Evolutionary conservation across 768 basidiomycete genomes (phyloP).

Genomic region (Solioccasus polychromus): DNA sequence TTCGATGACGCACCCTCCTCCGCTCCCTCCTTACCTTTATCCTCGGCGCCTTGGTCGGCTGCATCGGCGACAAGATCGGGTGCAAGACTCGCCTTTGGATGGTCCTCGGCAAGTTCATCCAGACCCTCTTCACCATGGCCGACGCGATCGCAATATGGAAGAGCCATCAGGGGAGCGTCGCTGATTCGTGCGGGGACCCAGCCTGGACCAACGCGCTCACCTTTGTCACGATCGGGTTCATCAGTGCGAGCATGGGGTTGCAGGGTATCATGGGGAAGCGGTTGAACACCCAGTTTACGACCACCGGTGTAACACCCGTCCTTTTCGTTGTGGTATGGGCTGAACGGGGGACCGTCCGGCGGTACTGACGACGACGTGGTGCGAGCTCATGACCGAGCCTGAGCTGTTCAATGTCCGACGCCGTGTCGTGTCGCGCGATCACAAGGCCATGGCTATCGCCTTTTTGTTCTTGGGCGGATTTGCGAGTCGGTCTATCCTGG

Average conservation of each 20-base stretch:
- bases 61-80: slow-evolving; percentile 82
- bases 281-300: slow-evolving; percentile 75
- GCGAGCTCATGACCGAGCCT: slow-evolving; percentile 83
- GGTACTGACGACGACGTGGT: slow-evolving; percentile 86
- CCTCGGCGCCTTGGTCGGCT: slow-evolving; percentile 71
- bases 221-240: slow-evolving; percentile 72
- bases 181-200: slow-evolving; percentile 53
- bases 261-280: slow-evolving; percentile 87
- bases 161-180: slow-evolving; percentile 54
- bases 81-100: slow-evolving; percentile 74
- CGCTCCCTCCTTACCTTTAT: slow-evolving; percentile 78
- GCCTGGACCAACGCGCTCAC: slow-evolving; percentile 68
- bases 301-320: slow-evolving; percentile 53
- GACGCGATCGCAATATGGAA: slow-evolving; percentile 72
- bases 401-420: slow-evolving; percentile 58
- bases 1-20: no score
- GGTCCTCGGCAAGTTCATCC: slow-evolving; percentile 64
- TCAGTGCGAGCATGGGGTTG: slow-evolving; percentile 73
- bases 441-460: slow-evolving; percentile 62
- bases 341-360: slow-evolving; percentile 39
- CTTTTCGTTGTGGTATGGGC: not conserved
- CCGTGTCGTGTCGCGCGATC: slow-evolving; percentile 60
- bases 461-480: slow-evolving; percentile 81
- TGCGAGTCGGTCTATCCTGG: slow-evolving; percentile 55
- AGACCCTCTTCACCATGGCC: slow-evolving; percentile 73